Evolutionary conservation across 2,329 filamentous ascomycete species (phyloP).

Genomic region (Cercospora nicotianae): DNA sequence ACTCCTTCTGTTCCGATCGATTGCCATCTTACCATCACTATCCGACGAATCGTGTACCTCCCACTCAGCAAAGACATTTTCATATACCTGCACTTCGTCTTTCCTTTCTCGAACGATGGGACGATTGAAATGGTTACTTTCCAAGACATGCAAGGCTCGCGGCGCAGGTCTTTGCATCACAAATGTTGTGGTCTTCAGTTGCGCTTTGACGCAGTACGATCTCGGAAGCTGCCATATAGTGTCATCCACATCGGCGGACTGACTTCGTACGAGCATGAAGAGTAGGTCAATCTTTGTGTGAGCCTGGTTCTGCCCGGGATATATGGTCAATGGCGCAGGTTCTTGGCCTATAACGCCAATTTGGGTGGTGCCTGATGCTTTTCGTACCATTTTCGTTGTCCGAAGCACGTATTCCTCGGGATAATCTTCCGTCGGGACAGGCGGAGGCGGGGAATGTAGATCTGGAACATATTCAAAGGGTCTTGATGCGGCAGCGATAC

Average conservation of each 20-base stretch:
- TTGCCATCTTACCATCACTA: constrained; percentile 15
- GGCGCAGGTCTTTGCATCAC: constrained; percentile 12
- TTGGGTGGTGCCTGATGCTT: not conserved
- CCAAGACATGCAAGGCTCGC: constrained; percentile 8
- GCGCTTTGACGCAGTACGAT: constrained; percentile 13
- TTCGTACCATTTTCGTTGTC: constrained; percentile 7
- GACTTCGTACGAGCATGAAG: not conserved
- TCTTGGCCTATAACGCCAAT: constrained; percentile 22
- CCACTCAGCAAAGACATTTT: constrained; percentile 12
- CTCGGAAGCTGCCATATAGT: not conserved
- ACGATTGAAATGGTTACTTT: not conserved
- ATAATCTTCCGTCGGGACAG: constrained; percentile 17
- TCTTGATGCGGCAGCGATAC: constrained; percentile 11
- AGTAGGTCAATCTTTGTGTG: constrained; percentile 11
- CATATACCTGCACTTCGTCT: constrained; percentile 3
- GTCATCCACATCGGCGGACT: not conserved
- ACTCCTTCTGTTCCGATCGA: not conserved
- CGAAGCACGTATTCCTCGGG: constrained; percentile 19
- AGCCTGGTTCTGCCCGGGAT: not conserved
- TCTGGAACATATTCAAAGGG: constrained; percentile 14
- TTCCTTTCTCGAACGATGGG: constrained; percentile 13
- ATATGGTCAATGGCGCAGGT: constrained; percentile 8
- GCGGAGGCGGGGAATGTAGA: not conserved
- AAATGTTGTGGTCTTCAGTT: constrained; percentile 17
- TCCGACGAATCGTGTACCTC: constrained; percentile 15